Evolutionary conservation across 257 asterid genomes (phyloP).

Genomic region (Anisodus tanguticus): DNA sequence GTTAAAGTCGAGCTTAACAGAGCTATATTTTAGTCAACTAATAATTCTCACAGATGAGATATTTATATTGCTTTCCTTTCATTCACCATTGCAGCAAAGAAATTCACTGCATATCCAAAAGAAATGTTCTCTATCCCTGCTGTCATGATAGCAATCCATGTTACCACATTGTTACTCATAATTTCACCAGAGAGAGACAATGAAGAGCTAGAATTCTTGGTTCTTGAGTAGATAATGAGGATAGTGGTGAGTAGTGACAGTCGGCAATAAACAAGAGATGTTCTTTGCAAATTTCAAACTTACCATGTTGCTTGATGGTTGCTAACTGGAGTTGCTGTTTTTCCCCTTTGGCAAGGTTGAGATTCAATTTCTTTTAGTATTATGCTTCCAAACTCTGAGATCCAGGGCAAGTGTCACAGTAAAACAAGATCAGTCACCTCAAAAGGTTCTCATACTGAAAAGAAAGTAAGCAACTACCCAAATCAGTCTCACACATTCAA

Average conservation of each 20-base stretch:
- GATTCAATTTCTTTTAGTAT: too few relatives aligned
- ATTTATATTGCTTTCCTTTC: conserved; percentile 38
- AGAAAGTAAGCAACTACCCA: background rate
- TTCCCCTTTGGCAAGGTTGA: too few relatives aligned
- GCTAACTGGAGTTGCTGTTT: too few relatives aligned
- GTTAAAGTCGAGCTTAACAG: too few relatives aligned
- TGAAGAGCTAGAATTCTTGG: conserved; percentile 46
- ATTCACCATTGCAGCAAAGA: conserved; percentile 49
- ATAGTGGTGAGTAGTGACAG: conserved; percentile 51
- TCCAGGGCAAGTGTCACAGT: too few relatives aligned
- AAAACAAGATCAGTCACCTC: too few relatives aligned
- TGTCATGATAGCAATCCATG: conserved; percentile 67
- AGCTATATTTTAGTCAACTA: too few relatives aligned
- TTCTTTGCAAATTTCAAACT: too few relatives aligned
- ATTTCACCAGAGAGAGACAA: conserved; percentile 49
- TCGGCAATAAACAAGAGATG: conserved; percentile 34
- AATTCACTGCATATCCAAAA: conserved; percentile 38
- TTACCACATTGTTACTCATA: conserved; percentile 51
- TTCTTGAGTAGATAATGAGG: conserved; percentile 57
- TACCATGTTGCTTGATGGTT: too few relatives aligned
- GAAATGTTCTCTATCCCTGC: conserved; percentile 48
- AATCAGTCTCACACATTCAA: background rate
- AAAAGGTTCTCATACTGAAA: background rate
- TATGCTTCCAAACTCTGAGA: background rate
- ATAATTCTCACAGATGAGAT: too few relatives aligned